Base-by-base conservation (phyloP, 768 basidiomycete species). In the Sutorius australiensis region DNA sequence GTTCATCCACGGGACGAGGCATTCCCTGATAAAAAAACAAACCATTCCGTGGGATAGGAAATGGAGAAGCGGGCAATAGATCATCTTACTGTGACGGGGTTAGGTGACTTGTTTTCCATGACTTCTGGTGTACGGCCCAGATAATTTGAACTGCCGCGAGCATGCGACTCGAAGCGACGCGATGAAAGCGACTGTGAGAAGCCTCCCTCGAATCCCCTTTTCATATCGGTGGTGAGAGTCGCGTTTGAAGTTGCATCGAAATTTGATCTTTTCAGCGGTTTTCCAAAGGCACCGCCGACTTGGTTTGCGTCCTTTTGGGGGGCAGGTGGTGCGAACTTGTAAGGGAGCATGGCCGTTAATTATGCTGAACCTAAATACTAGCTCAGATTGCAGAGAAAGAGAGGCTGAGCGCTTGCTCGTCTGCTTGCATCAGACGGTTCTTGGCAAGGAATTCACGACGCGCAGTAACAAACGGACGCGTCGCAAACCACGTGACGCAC, bases 311-410 rank as follows among this genome's bases (percentile, higher is more conserved):
- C 54, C 30, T 56, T 51, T 30, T 53, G 61, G 50, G 53, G 58
- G 17, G 54, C 36, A 27, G 51, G 53, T 0, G 46, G 45, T 12
- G 55, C 52, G 30, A 67, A 58, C 37, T 56, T 67, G 62, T 52
- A 64, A 3, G 56, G 54, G 30, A 54, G 50, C 52, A 64, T 58
- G 24, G 40, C 5, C 36, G 21, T 57, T 17, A 30, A 46, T 32
- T 28, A 5, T 19, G 17, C 12, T 3, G 10, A 19, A 11, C 24
- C 32, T 24, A 17, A 21, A 19, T 10, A 16, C 28, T 9, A 12
- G 30, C 30, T 19, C 4, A 8, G 17, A 17, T 54, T 11, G 37
- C 34, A 13, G 19, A 9, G 6, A 45, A 30, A 13, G 19, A 9
- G 6, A 39, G 24, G 30, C 24, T 8, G n/a, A 27, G 32, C 8